Evolutionary conservation across 2,329 filamentous ascomycete genomes (phyloP).

Genomic region (Plectosphaerella cucumerina): DNA sequence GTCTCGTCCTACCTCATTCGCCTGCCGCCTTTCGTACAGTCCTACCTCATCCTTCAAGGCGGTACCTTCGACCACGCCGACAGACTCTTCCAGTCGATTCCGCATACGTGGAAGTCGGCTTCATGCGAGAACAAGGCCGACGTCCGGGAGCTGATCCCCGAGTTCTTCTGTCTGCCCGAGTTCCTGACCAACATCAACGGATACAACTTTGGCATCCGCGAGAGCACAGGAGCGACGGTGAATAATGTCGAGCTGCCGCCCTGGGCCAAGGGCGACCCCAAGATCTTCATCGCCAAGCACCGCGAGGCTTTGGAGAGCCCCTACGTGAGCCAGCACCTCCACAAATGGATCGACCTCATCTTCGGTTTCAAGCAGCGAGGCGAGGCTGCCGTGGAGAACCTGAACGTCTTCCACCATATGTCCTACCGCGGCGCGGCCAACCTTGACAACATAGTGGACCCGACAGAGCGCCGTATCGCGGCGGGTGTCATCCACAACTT

Average conservation of each 20-base stretch:
- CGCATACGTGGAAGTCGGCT: slow-evolving; percentile 85
- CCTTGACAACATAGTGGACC: slow-evolving; percentile 84
- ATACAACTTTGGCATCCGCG: slow-evolving; percentile 87
- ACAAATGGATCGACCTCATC: slow-evolving; percentile 93
- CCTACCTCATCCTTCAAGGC: slow-evolving; percentile 91
- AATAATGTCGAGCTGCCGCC: slow-evolving; percentile 86
- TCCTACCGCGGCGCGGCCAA: slow-evolving; percentile 94
- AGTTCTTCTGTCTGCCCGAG: slow-evolving; percentile 96
- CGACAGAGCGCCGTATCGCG: slow-evolving; percentile 78
- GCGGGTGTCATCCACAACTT: slow-evolving; percentile 99
- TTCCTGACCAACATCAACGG: slow-evolving; percentile 91
- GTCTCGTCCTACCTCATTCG: slow-evolving; percentile 95
- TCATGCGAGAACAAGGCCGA: slow-evolving; percentile 89
- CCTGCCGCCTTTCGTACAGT: slow-evolving; percentile 92
- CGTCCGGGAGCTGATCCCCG: slow-evolving; percentile 89
- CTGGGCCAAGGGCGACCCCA: slow-evolving; percentile 94
- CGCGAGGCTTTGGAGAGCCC: slow-evolving; percentile 93
- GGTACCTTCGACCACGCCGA: slow-evolving; percentile 95
- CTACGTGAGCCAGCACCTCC: slow-evolving; percentile 82
- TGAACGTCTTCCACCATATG: slow-evolving; percentile 94
- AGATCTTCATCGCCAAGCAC: slow-evolving; percentile 92
- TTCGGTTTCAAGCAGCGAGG: slow-evolving; percentile 94
- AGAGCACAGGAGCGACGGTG: slow-evolving; percentile 74
- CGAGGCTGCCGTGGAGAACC: slow-evolving; percentile 82
- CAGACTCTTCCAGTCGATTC: slow-evolving; percentile 88